Evolutionary conservation across 306 rosid genomes (phyloP), one percentile per base, ranked within the genome.

Genomic region (Cyamopsis tetragonoloba): DNA sequence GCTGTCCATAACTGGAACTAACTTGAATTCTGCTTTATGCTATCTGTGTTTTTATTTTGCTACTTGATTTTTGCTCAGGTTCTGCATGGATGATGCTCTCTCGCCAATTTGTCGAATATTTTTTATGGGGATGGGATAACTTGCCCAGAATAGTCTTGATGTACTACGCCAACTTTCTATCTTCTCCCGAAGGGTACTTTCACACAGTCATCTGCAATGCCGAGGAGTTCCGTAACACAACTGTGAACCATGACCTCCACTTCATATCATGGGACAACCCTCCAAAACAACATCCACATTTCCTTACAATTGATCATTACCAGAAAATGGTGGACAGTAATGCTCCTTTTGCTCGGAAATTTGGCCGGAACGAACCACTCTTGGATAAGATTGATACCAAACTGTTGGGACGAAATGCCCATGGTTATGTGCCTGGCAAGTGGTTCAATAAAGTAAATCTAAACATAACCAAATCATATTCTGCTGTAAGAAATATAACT

Each of bases 31-130:
- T 53, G 12, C 26, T 67, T 3, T 71, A 8, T 47, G 24, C 38
- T 41, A 30, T 50, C n/a, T 54, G 46, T 69, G 50, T 50, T 22
- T 20, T 38, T 62, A 26, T 10, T 26, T 30, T 64, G 64, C 65
- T 64, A 9, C 43, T 27, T 64, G 66, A 42, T 67, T 71, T n/a
- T 50, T 75, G 48, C 34, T 54, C 69, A 82, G 87, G 87, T 75
- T 82, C 87, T 46, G 87, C 87, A 1, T 82, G 87, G 87, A 79
- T 82, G 83, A 79, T 79, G 84, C 87, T 82, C 49, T 70, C 84
- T 27, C 83, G 79, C 12, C 79, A 78, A 12, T 82, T 82, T 50
- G 71, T 82, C 6, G 87, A 82, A 11, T 82, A 78, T 30, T 18
- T 55, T 27, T 66, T 82, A 58, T 82, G 84, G 87, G 87, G 87